Conservation (phyloP, 768 basidiomycete species). For the Gautieria morchelliformis region DNA sequence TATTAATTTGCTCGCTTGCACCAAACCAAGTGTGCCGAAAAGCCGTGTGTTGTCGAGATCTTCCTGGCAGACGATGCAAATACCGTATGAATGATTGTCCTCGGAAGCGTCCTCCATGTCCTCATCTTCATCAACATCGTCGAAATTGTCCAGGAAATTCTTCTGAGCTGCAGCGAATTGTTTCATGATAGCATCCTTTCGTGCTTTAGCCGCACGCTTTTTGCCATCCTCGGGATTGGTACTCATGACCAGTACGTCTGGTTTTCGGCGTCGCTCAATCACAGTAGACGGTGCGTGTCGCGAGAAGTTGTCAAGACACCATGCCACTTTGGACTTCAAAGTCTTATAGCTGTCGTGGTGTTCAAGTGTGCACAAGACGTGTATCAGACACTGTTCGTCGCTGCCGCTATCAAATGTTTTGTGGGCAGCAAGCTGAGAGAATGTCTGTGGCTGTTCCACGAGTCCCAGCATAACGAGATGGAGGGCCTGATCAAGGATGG, state of each 20-base stretch:
- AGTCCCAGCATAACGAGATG: constrained; percentile 82
- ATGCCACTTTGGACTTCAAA: constrained; percentile 61
- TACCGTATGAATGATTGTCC: constrained; percentile 52
- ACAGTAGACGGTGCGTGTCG: constrained; percentile 50
- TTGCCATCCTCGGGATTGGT: constrained; percentile 53
- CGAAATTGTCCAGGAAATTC: constrained; percentile 72
- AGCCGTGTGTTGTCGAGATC: constrained; percentile 62
- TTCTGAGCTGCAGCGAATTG: constrained; percentile 93
- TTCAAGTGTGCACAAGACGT: constrained; percentile 70
- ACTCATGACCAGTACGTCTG: constrained; percentile 24
- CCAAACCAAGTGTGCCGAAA: constrained; percentile 78
- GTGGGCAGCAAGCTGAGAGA: constrained; percentile 47
- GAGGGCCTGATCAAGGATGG: constrained; percentile 80
- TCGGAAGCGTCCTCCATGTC: constrained; percentile 40
- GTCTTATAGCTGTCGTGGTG: constrained; percentile 65
- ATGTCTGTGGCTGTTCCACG: constrained; percentile 55
- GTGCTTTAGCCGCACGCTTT: constrained; percentile 77
- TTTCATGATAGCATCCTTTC: constrained; percentile 91
- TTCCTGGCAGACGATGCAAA: constrained; percentile 98
- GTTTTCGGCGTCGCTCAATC: constrained; percentile 34
- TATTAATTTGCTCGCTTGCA: constrained; percentile 83
- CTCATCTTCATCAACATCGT: constrained; percentile 57
- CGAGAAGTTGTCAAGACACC: constrained; percentile 62
- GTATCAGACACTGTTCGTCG: constrained; percentile 51
- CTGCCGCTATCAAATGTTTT: constrained; percentile 36